phyloP scores from a whole-genome alignment of 1,139 yeast genomes.

The Pichia sp. region DNA sequence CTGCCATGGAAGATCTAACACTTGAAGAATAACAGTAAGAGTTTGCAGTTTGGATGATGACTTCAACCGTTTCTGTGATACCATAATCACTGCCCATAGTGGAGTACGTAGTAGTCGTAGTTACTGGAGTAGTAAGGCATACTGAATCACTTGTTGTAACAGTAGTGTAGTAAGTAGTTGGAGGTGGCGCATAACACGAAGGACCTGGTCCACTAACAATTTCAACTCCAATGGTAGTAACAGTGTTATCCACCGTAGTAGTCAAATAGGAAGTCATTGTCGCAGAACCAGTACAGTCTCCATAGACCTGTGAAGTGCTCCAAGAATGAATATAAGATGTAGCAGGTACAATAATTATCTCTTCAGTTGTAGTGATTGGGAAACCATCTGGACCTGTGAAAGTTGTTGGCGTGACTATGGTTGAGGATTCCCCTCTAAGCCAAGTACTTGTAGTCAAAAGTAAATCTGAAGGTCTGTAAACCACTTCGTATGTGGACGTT shows the following conservation, averaged over 20 bases:
- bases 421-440: neutral
- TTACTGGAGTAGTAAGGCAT: neutral
- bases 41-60: conserved; percentile 4
- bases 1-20: too few relatives aligned
- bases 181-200: conserved; percentile 3
- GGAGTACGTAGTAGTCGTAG: neutral
- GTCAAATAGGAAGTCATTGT: conserved; percentile 1
- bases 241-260: neutral
- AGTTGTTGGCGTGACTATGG: neutral
- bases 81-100: neutral
- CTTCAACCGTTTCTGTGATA: neutral
- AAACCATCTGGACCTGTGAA: neutral
- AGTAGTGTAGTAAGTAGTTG: neutral
- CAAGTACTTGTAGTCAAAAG: neutral
- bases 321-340: conserved; percentile 7
- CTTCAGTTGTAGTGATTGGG: conserved; percentile 9
- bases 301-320: conserved; percentile 4
- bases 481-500: conserved; percentile 8
- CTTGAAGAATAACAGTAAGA: too few relatives aligned
- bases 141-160: neutral
- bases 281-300: conserved; percentile 2
- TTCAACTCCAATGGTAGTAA: conserved; percentile 7
- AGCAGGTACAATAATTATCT: conserved; percentile 12
- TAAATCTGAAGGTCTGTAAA: neutral
- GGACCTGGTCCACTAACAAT: neutral